Evolutionary conservation across 2,329 filamentous ascomycete genomes (phyloP), one percentile per base, ranked within the genome.

Genomic region (Lachnellula arida): DNA sequence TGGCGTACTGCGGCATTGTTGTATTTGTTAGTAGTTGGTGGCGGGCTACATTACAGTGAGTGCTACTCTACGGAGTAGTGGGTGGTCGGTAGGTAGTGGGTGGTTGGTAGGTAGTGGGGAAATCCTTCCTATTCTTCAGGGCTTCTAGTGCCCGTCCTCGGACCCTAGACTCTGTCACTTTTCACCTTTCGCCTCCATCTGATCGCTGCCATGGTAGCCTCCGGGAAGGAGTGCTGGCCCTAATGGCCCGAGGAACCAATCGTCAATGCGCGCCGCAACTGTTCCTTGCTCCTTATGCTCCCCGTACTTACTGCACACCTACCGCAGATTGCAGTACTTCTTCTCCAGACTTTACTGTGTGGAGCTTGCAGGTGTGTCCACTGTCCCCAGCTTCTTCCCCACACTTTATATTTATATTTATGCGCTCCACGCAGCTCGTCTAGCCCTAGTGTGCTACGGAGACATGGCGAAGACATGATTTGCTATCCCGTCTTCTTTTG

Each of bases 391-490:
- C 39, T 25, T 46, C 48, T 50, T 35, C 42, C 54, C 55, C 55
- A 51, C 55, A 57, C 55, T 54, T 23, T n/a, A n/a, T n/a, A n/a
- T 54, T 23, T 15, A 19, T 34, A 34, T 57, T 54, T 48, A 57
- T 57, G 55, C 55, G 25, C 48, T 54, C 35, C 51, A 46, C 53
- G 46, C 37, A 49, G 15, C 34, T 22, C 19, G 34, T 19, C 22
- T 14, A 19, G 32, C 40, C 32, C 43, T 48, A 46, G 23, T 35
- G 35, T 39, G 22, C 39, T 37, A 43, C 32, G 51, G 44, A 46
- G 43, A 47, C 28, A 51, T 42, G 19, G 47, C 48, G 48, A 40
- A 44, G 47, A 49, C 25, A 42, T 51, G 39, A 57, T 39, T 23
- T 54, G 43, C 48, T 48, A 49, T 43, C 5, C 11, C 32, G 42